These are phyloP conservation scores for Massariosphaeria phaeospora DNA, from an alignment of 495 filamentous ascomycete genomes.

Conservation along the genomic window DNA sequence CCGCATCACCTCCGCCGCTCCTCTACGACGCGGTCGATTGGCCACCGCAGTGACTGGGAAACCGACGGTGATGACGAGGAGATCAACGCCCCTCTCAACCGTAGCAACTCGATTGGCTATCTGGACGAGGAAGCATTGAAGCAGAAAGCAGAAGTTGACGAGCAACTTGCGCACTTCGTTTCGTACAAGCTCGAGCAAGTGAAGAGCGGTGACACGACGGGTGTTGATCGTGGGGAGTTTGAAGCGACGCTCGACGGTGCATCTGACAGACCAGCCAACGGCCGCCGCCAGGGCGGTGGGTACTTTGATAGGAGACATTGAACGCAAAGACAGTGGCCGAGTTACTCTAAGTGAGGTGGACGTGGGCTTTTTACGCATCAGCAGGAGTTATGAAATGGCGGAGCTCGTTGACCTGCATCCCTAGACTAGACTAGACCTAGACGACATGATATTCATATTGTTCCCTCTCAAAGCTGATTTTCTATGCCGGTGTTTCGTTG, in stretches of 20 bases:
- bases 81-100: constrained; percentile 20
- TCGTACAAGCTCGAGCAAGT: constrained; percentile 38
- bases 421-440: too few relatives aligned
- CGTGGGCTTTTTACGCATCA: not conserved
- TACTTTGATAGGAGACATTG: constrained; percentile 18
- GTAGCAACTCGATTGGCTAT: constrained; percentile 32
- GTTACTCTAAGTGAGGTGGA: not conserved
- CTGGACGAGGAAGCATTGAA: constrained; percentile 36
- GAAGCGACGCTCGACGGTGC: constrained; percentile 37
- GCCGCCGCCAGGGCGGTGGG: not conserved
- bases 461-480: too few relatives aligned
- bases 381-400: too few relatives aligned
- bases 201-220: constrained; percentile 27
- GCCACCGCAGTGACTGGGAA: constrained; percentile 75
- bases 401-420: too few relatives aligned
- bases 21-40: constrained; percentile 80
- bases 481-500: too few relatives aligned
- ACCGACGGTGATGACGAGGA: constrained; percentile 47
- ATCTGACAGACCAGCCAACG: constrained; percentile 17
- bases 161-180: constrained; percentile 41
- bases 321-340: not conserved
- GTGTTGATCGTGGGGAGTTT: constrained; percentile 35
- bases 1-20: constrained; percentile 64
- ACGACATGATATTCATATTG: too few relatives aligned
- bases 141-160: constrained; percentile 35